Evolutionary conservation across 768 basidiomycete genomes (phyloP), one percentile per base, ranked within the genome.

Genomic region (Tricholoma terreum): DNA sequence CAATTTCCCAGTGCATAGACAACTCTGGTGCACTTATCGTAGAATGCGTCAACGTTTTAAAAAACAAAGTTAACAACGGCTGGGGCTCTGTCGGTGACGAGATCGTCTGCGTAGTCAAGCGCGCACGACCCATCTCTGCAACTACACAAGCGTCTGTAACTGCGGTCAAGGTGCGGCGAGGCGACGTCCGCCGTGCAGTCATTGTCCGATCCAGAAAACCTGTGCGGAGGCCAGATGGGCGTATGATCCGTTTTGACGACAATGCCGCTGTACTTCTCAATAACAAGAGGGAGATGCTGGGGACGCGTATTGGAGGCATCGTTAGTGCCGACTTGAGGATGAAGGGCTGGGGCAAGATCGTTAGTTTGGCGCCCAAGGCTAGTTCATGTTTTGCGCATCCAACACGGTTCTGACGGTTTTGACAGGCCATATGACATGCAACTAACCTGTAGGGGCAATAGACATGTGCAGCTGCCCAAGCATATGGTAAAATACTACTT

Each of bases 11-110:
- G 92, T 87, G 93, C 62, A 97, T 98, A 71, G 96, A 98, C 79
- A 98, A 98, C 73, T 94, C 96, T 6, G 96, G 96, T 31, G 95
- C 93, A 6, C 80, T 98, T 60, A 77, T 96, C 59, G 87, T 94
- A 40, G 96, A 98, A 78, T 97, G 94, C 68, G 92, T 98, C 70
- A 97, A 98, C 72, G 85, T 98, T 27, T 80, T 97, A 57, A 98
- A 98, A 73, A 86, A 92, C 70, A 98, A 98, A 73, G 92, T 94
- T 65, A 95, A 92, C 71, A 91, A 94, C 64, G 95, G 95, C 43
- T 92, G 91, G 84, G 96, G 94, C 33, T 80, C 84, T 31, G 90
- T 94, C 14, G 95, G 95, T 46, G 95, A 98, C 75, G 94, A 96
- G 71, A 93, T 97, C 59, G 94, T 96, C 63, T 94, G 93, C 56